Conservation (phyloP, 306 rosid genomes). For the Prunus fruticosa region DNA sequence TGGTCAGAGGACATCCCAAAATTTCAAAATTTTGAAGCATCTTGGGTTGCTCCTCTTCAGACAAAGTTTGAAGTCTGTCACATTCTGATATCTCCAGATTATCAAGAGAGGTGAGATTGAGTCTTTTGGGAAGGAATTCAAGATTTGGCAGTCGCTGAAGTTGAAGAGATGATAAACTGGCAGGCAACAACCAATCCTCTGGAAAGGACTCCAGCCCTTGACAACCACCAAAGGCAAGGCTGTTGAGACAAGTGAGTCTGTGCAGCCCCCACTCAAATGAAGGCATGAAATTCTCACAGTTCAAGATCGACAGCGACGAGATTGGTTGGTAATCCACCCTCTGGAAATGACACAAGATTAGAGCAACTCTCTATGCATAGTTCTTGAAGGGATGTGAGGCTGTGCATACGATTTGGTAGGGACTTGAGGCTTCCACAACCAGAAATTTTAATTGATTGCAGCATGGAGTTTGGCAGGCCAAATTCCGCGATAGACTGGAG, state of each 20-base stretch:
- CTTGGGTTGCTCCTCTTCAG: background rate
- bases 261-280: constrained; percentile 36
- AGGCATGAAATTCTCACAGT: constrained; percentile 28
- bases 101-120: constrained; percentile 21
- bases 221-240: constrained; percentile 31
- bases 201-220: constrained; percentile 26
- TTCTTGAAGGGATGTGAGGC: constrained; percentile 30
- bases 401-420: constrained; percentile 22
- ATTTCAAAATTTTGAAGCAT: constrained; percentile 21
- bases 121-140: constrained; percentile 25
- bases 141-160: constrained; percentile 32
- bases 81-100: constrained; percentile 29
- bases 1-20: constrained; percentile 8
- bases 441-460: constrained; percentile 16
- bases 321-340: constrained; percentile 30
- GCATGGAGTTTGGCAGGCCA: constrained; percentile 21
- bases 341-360: constrained; percentile 18
- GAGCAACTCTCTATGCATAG: constrained; percentile 25
- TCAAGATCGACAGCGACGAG: constrained; percentile 23
- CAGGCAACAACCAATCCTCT: constrained; percentile 32
- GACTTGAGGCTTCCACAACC: constrained; percentile 20
- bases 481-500: constrained; percentile 18
- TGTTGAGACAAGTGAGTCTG: constrained; percentile 24
- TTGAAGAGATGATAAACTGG: constrained; percentile 26
- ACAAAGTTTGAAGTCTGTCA: background rate